phyloP scores from a whole-genome alignment of 2,329 filamentous ascomycete species.

The Diaporthe amygdali region DNA sequence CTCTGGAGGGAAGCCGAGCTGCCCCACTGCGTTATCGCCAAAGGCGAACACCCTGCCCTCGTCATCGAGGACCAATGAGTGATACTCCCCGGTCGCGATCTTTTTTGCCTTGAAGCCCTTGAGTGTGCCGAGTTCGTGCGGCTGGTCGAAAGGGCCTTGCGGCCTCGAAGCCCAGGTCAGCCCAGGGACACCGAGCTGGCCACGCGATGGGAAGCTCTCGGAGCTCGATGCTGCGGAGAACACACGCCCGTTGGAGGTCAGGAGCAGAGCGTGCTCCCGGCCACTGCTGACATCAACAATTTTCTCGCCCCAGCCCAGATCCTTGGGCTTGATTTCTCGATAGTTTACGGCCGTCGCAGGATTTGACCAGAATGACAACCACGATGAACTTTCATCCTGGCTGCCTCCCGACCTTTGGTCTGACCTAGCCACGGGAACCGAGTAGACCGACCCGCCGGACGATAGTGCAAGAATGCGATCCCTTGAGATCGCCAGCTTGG shows the following conservation, averaged over 20 bases:
- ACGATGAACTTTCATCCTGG: conserved; percentile 48
- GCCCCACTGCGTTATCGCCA: conserved; percentile 90
- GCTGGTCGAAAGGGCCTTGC: conserved; percentile 77
- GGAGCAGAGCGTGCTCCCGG: conserved; percentile 82
- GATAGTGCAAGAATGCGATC: conserved; percentile 85
- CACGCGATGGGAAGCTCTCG: conserved; percentile 77
- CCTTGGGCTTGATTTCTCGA: conserved; percentile 70
- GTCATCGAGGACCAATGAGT: conserved; percentile 80
- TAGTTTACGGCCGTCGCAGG: conserved; percentile 63
- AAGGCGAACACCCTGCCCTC: conserved; percentile 83
- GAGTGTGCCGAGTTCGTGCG: conserved; percentile 78
- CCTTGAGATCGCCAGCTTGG: conserved; percentile 76
- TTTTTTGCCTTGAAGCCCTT: conserved; percentile 73
- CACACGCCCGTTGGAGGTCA: conserved; percentile 84
- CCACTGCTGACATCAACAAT: conserved; percentile 78
- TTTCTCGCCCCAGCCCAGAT: conserved; percentile 72
- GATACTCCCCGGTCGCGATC: conserved; percentile 85
- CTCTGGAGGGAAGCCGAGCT: conserved; percentile 81
- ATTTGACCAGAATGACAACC: conserved; percentile 75
- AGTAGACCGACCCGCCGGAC: conserved; percentile 79
- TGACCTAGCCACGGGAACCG: conserved; percentile 75
- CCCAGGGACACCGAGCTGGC: conserved; percentile 87
- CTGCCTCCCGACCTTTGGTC: conserved; percentile 71
- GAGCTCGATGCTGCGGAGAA: conserved; percentile 87
- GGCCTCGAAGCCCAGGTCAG: conserved; percentile 82